Base-by-base conservation (phyloP, 352 stramenopile genomes). In the Pilasporangium apinafurcum region DNA sequence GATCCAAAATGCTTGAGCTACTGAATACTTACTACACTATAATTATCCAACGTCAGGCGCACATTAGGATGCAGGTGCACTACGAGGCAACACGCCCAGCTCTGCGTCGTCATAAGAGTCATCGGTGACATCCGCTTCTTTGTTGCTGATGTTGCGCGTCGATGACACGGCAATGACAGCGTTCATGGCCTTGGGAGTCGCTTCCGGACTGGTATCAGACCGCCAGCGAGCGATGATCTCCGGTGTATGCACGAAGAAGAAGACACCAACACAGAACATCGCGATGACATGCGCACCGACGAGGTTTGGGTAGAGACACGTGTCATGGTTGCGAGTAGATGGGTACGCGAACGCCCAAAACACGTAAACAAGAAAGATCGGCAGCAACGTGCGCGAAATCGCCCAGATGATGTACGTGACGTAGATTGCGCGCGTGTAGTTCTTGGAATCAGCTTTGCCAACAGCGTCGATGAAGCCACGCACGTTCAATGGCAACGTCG, bases 191-290 rank as follows among this genome's bases (percentile, higher is more conserved):
- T 48, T 77, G 44, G 14, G 45, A 5, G 44, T 26, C 2, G 44
- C 48, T 33, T 43, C 53, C n/a, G n/a, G n/a, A n/a, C n/a, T n/a
- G n/a, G n/a, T n/a, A 25, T 63, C 36, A 2, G 55, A 44, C 14
- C 41, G 51, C 44, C 56, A 54, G 17, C 64, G 60, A 10, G 44
- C 52, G 10, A 82, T 48, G 55, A 89, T 72, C 51, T 92, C 80
- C 1, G 76, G 77, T 3, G 74, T 89, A 59, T 88, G 76, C 31
- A 88, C 71, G 47, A 86, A 87, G 51, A 86, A 72, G 49, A 92
- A 92, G 10, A 89, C 76, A 40, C 75, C 72, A 28, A 92, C 62
- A 48, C 80, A 92, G 35, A 89, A 89, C 35, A 89, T 58, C 41
- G 80, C 67, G 37, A 92, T 90, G 44, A 89, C 46, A 57, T 92